Evolutionary conservation across 331 rosid genomes (phyloP), one percentile per base, ranked within the genome.

Genomic region (Rhamnella rubrinervis): DNA sequence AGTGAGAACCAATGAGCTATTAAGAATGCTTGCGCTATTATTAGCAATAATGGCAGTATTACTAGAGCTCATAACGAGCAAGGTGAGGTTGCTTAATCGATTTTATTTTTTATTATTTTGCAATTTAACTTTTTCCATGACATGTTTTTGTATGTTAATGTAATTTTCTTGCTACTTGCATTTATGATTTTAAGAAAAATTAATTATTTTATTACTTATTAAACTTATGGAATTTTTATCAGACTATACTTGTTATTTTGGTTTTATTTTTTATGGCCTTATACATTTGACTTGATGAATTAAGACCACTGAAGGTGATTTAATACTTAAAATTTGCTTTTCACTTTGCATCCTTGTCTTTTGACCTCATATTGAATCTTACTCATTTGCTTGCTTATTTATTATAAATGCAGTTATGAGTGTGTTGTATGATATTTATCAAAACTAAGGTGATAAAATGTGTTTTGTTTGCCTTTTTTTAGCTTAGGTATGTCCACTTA

Each of bases 1-100:
- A 52, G 78, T 80, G 53, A 81, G 78, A 74, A 71, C 76, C 65
- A 78, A 77, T 70, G 82, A 81, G 72, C 71, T 81, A 13, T 76
- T 40, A 78, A 82, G 19, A 49, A 73, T 59, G 57, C 81, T 28
- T 46, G 44, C 71, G 60, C 66, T 0, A 38, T 70, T 55, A 46
- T 53, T 19, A 68, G 73, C 55, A 57, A 56, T 71, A 68, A 56
- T 11, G 81, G 73, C 63, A 49, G 75, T 67, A 70, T 78, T 25
- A 10, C 68, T 19, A 78, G 72, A 70, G 76, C 78, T 78, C 85
- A 51, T 71, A 63, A 55, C 55, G 73, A 71, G 26, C 57, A 56
- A 65, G 96, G 98, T 88, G 76, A 61, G 80, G 16, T 65, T 69
- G 20, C 53, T 66, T 74, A 57, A 46, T 55, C 28, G 4, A 16